Evolutionary conservation across 2,329 filamentous ascomycete genomes (phyloP), one percentile per base, ranked within the genome.

Genomic region (Emmonsiellopsis sp.): DNA sequence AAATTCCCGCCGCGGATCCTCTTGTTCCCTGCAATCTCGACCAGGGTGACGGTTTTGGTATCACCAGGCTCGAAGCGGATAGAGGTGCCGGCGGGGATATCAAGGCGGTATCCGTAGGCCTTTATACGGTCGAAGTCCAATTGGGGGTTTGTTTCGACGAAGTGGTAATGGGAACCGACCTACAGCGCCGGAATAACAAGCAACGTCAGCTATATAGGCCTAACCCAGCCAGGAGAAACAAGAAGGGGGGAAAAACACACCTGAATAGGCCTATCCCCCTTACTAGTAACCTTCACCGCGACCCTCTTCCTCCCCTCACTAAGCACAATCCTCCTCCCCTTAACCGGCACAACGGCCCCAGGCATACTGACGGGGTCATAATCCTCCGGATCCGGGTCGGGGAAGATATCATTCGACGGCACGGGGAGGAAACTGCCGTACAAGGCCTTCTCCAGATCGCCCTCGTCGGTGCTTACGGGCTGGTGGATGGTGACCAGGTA

Each of bases 401-500:
- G 79, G 68, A 97, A 95, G 11, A 83, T 67, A 47, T 82, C 79
- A 32, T 77, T 74, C 11, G 78, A 76, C 0, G 92, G 92, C 0
- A 95, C 71, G 0, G 92, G 92, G 43, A 97, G 74, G 68, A 97
- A 96, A 57, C 86, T 92, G 31, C 90, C 90, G 68, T 96, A 97
- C 3, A 97, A 75, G 1, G 92, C 92, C 63, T 84, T 85, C n/a
- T 82, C 83, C 36, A 96, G 76, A 69, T 96, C 84, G 5, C 91
- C 92, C 66, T 96, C 87, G 59, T 95, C 86, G 56, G 83, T 85
- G 59, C 84, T 83, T 69, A 97, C 86, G 31, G 92, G 92, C 66
- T 94, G 83, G 71, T 95, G 89, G 14, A 97, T 88, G 0, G 92
- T 97, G 37, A 97, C 91, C 42, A 97, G 83, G 66, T 95, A 96